Evolutionary conservation across 1,139 yeast genomes (phyloP).

Genomic region (Saccharomycopsis hybrid): DNA sequence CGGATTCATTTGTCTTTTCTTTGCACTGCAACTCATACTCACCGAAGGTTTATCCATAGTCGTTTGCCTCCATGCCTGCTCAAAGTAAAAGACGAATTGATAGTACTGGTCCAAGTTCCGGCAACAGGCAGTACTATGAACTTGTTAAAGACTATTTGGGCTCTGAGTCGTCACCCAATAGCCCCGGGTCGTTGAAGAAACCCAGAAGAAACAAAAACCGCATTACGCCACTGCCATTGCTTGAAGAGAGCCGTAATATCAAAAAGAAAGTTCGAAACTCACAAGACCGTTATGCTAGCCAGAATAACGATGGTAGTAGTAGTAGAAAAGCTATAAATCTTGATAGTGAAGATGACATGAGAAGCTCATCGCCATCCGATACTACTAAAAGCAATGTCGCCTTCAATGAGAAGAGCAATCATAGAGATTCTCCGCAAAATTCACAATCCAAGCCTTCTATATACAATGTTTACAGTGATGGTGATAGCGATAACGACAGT

Average conservation of each 20-base stretch:
- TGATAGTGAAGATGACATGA: too few species aligned
- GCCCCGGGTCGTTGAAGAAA: neutral
- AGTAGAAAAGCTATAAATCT: too few species aligned
- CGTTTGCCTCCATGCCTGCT: neutral
- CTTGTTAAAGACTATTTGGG: conserved; percentile 4
- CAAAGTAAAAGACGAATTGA: neutral
- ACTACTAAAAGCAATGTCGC: too few species aligned
- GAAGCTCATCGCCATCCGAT: too few species aligned
- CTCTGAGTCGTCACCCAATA: neutral
- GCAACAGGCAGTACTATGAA: conserved; percentile 9
- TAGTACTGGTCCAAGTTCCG: neutral
- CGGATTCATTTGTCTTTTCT: neutral
- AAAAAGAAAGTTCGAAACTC: too few species aligned
- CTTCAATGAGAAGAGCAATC: conserved; percentile 20
- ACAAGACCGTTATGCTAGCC: too few species aligned
- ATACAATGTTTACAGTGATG: conserved; percentile 4
- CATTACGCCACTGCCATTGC: too few species aligned
- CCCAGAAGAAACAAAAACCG: too few species aligned
- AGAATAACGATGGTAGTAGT: too few species aligned
- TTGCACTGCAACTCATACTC: neutral
- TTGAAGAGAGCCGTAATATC: too few species aligned
- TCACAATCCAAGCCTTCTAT: too few species aligned
- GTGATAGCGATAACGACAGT: conserved; percentile 23
- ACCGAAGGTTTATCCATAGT: neutral
- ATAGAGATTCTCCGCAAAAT: conserved; percentile 14